Conservation (phyloP, 306 rosid genomes). For the Phaseolus lunatus region DNA sequence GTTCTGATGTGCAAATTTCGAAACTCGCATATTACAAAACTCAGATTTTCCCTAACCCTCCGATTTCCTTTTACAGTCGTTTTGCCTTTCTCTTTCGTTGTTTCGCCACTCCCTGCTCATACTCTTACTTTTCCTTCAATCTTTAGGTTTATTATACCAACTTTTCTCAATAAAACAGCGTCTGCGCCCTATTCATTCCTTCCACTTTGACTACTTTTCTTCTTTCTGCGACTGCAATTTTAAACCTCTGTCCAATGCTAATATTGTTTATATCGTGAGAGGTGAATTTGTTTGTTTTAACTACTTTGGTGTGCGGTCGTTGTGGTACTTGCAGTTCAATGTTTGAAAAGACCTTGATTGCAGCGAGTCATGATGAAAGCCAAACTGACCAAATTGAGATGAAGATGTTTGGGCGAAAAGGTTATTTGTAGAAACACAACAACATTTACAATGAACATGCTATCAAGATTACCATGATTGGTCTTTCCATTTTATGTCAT, state of each 20-base stretch:
- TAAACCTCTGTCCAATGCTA: neutral
- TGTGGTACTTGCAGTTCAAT: too few species aligned
- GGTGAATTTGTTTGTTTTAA: neutral
- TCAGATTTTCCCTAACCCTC: constrained; percentile 60
- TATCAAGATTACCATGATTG: too few species aligned
- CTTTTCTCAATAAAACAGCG: neutral
- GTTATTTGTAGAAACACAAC: too few species aligned
- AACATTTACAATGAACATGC: too few species aligned
- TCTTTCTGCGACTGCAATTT: neutral
- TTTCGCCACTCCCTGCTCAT: neutral
- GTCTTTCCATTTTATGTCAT: too few species aligned
- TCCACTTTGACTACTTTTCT: neutral
- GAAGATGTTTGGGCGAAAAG: too few species aligned
- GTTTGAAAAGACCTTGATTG: too few species aligned
- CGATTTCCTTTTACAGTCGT: neutral
- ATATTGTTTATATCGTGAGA: neutral
- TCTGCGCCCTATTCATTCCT: neutral
- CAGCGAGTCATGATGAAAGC: too few species aligned
- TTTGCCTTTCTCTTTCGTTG: neutral
- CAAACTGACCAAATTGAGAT: too few species aligned
- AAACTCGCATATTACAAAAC: constrained; percentile 61
- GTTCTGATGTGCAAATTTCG: constrained; percentile 11
- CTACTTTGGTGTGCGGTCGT: neutral
- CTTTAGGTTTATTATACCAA: neutral
- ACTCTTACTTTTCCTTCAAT: neutral